Evolutionary conservation across 129 eudicot species (phyloP), one percentile per base, ranked within the genome.

Genomic region (Smallanthus sonchifolius): DNA sequence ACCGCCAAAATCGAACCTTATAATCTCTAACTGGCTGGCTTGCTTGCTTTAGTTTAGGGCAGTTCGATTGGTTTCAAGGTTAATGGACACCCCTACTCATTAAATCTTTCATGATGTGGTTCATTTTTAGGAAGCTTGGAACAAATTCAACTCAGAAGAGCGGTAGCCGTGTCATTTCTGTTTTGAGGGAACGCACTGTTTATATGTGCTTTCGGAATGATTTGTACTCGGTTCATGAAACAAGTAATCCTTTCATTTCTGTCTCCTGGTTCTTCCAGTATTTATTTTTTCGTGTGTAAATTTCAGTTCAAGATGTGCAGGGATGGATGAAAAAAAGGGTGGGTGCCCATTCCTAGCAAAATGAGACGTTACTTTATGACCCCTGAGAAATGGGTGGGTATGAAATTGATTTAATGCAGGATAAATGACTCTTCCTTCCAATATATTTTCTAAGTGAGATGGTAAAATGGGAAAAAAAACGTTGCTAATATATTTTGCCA

Each of bases 91-190:
- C 5, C 42, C 3, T 61, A n/a, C 19, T 49, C 6, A 36, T 20
- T 67, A n/a, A 36, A 66, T 60, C 4, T 81, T 24, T 44, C 11
- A 44, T n/a, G 67, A 49, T 32, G 52, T 11, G 52, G 10, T 10
- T 10, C 16, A 24, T 24, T 24, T 24, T 47, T 79, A 94, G 98
- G 98, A 94, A 80, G 96, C 98, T 14, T 94, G 98, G 98, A 90
- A 83, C 88, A 94, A 84, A 70, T 94, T 90, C 81, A 94, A 91
- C 79, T 90, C 98, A 35, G 97, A 88, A 84, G 98, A 86, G 81
- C 83, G 94, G 77, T 94, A 92, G 79, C 30, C 5, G 55, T 56
- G 36, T 32, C 20, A 2, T 30, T 52, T 35, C 64, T 47, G 24
- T 16, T 11, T 65, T 3, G 30, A 59, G 36, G 61, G 48, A 61